Base-by-base conservation (phyloP, 768 basidiomycete genomes). In the Suillus bovinus region DNA sequence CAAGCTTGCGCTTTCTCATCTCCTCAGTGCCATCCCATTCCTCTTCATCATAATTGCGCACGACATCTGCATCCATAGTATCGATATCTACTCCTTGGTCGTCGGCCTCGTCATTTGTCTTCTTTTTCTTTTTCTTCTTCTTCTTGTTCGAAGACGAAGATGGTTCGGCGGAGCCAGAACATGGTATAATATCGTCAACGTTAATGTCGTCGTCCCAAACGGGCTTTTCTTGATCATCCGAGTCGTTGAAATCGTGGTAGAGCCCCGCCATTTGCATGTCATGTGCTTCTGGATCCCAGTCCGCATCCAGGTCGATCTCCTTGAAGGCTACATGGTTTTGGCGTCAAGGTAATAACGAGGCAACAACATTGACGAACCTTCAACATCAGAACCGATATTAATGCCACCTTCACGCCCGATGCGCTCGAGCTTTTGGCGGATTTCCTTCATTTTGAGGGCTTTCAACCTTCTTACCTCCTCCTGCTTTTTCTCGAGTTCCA, bases 1-100 rank as follows among this genome's bases (percentile, higher is more conserved):
- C 86, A 62, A 95, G 74, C 69, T 89, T 89, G 57, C 82, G 80
- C 74, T 94, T 94, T 59, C 92, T 84, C 85, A 92, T 93, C 70
- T 91, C 92, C 70, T 96, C 92, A n/a, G 91, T 93, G 1, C 91
- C 91, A 67, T 88, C 87, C 88, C 91, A 92, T 64, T 91, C 90
- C 22, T 86, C 86, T 6, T 83, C 85, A 41, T 62, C 69, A 57
- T 54, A n/a, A 74, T 77, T 80, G 27, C 72, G 79, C 66, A 86
- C 85, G 47, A 85, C 74, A 64, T 89, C 88, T 10, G 88, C 88
- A 47, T 82, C 84, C 76, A 81, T 80, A 36, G 77, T 80, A 55
- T 81, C 79, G 1, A 76, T 69, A 39, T 81, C 78, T 8, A 80
- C 79, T 36, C 73, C 80, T 17, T 81, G 81, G 61, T 82, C 80